These are phyloP conservation scores for Acanthamoeba triangularis DNA, from an alignment of 208 protist species.

Conservation along the genomic window DNA sequence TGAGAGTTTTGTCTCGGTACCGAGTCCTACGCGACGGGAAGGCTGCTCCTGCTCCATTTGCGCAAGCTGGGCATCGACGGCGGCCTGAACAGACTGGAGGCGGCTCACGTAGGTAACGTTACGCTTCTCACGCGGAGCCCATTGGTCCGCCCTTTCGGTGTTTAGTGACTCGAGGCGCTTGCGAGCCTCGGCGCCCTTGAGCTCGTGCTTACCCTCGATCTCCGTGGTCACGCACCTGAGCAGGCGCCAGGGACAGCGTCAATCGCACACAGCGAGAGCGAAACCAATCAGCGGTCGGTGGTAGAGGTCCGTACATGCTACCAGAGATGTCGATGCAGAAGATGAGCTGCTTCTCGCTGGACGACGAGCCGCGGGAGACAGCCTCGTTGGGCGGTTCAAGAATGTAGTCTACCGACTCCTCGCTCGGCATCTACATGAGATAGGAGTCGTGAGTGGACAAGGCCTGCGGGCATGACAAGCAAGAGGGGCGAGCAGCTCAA, in stretches of 20 bases:
- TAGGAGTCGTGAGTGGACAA: no score
- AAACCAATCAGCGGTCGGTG: no score
- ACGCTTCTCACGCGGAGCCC: slow-evolving; percentile 13
- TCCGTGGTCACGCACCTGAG: slow-evolving; percentile 72
- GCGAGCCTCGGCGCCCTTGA: slow-evolving; percentile 16
- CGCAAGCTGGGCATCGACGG: slow-evolving; percentile 69
- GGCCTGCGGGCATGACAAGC: background rate
- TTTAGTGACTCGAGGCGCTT: slow-evolving; percentile 28
- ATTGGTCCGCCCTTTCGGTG: slow-evolving; percentile 64
- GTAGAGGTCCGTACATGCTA: no score
- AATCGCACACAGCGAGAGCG: no score
- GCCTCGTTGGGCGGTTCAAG: slow-evolving; percentile 22
- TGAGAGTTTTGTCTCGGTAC: background rate
- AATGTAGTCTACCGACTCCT: slow-evolving; percentile 71
- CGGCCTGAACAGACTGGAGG: slow-evolving; percentile 77
- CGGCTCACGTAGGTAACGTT: slow-evolving; percentile 78
- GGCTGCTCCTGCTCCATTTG: slow-evolving; percentile 65
- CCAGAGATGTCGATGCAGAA: no score
- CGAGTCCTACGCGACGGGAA: background rate
- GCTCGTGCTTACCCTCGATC: slow-evolving; percentile 60
- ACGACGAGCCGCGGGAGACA: background rate
- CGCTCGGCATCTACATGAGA: background rate
- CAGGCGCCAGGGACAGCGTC: no score
- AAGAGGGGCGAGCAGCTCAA: no score
- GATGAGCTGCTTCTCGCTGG: slow-evolving; percentile 68